Evolutionary conservation across 805 yeast species (phyloP).

Genomic region (Brettanomyces custersianus): DNA sequence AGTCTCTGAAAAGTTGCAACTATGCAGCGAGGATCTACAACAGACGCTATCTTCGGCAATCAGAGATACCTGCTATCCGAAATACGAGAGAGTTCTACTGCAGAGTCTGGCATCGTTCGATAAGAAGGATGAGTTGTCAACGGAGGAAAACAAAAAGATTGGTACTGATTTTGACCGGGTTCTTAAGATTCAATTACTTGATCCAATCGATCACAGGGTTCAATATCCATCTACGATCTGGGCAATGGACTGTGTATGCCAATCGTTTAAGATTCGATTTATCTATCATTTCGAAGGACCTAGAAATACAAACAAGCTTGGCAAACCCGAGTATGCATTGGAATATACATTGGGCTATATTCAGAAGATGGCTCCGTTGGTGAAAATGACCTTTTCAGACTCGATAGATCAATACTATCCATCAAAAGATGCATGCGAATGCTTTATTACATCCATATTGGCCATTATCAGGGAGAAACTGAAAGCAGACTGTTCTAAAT

Average conservation of each 20-base stretch:
- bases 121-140: neutral
- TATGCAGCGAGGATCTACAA: too few species aligned
- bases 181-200: slow-evolving; percentile 25
- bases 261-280: slow-evolving; percentile 41
- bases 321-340: slow-evolving; percentile 68
- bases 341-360: slow-evolving; percentile 38
- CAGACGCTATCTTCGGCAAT: neutral
- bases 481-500: slow-evolving; percentile 15
- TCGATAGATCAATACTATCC: slow-evolving; percentile 17
- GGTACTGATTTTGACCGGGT: slow-evolving; percentile 5
- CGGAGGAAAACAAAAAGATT: neutral
- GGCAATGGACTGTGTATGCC: slow-evolving; percentile 39
- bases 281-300: slow-evolving; percentile 51
- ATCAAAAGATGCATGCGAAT: slow-evolving; percentile 19
- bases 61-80: slow-evolving; percentile 1
- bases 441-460: slow-evolving; percentile 38
- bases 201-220: slow-evolving; percentile 23
- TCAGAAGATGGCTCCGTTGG: slow-evolving; percentile 20
- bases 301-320: slow-evolving; percentile 51
- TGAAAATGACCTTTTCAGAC: slow-evolving; percentile 21
- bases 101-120: slow-evolving; percentile 1
- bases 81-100: neutral
- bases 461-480: slow-evolving; percentile 39
- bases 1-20: too few species aligned
- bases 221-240: slow-evolving; percentile 35